Evolutionary conservation across 2,329 filamentous ascomycete species (phyloP).

Genomic region (Fusarium newnesense): DNA sequence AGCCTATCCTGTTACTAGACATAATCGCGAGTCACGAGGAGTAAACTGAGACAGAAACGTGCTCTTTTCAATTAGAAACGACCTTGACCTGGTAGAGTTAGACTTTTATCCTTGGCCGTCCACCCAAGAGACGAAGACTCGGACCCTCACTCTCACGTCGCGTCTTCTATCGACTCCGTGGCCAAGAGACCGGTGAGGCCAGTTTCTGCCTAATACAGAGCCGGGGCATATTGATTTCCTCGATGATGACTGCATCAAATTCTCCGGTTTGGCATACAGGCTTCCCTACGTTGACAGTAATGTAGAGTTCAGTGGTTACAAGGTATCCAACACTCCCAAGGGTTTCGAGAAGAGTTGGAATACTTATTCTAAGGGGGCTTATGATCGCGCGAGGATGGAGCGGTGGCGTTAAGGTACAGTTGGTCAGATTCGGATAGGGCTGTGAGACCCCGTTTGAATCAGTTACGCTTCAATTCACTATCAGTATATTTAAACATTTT

Average conservation of each 20-base stretch:
- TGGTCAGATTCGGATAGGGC: fast-evolving
- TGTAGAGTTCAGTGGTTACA: fast-evolving
- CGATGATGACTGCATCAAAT: not conserved
- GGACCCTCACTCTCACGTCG: not conserved
- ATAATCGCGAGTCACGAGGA: too few relatives aligned
- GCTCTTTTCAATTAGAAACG: too few relatives aligned
- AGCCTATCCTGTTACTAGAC: too few relatives aligned
- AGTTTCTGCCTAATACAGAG: not conserved
- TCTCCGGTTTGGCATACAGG: not conserved
- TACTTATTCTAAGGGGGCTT: not conserved
- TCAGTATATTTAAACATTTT: not conserved
- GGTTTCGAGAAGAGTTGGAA: fast-evolving
- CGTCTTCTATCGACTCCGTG: not conserved
- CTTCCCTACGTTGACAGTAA: not conserved
- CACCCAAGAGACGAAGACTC: not conserved
- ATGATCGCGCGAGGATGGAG: not conserved
- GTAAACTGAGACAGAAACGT: too few relatives aligned
- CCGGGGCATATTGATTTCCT: not conserved
- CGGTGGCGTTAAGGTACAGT: fast-evolving
- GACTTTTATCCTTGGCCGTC: too few relatives aligned
- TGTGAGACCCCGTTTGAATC: fast-evolving
- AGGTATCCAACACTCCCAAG: too few relatives aligned
- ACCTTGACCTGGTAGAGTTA: too few relatives aligned
- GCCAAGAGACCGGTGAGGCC: not conserved
- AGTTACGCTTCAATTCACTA: not conserved